Evolutionary conservation across 2,329 filamentous ascomycete genomes (phyloP).

Genomic region (Sclerotinia spermophila): DNA sequence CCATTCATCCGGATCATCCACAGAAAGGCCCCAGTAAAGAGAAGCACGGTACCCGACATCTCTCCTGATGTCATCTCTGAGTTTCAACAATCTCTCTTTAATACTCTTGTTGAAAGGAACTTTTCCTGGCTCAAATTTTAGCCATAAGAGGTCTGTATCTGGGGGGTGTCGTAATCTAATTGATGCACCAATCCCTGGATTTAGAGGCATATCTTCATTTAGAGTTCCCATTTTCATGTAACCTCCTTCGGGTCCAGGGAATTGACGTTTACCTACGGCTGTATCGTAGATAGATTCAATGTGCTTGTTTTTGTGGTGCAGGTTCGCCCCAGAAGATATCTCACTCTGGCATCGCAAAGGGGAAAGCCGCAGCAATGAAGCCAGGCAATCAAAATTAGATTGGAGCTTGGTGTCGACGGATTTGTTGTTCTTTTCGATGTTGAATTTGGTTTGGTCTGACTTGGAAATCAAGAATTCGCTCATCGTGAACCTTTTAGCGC

Average conservation of each 20-base stretch:
- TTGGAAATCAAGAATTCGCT: not conserved
- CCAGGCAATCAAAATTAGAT: not conserved
- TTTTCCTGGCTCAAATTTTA: not conserved
- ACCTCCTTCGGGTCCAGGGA: not conserved
- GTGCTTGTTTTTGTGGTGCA: not conserved
- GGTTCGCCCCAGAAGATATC: no score
- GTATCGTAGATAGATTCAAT: not conserved
- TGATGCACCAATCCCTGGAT: not conserved
- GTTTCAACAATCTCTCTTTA: not conserved
- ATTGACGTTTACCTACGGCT: not conserved
- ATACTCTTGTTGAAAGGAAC: not conserved
- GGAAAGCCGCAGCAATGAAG: not conserved
- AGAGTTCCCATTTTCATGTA: not conserved
- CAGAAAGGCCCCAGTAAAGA: not conserved
- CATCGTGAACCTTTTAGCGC: not conserved
- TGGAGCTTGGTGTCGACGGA: not conserved
- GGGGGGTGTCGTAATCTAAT: no score
- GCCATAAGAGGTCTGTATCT: not conserved
- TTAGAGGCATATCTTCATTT: no score
- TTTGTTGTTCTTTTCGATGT: not conserved
- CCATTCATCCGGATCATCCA: not conserved
- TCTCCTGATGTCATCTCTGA: not conserved
- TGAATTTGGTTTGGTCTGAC: not conserved
- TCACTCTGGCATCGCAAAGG: not conserved
- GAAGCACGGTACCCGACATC: not conserved